These are phyloP conservation scores for Mortierella sp. DNA, from an alignment of 371 early-diverging fungal genomes.

Conservation along the genomic window DNA sequence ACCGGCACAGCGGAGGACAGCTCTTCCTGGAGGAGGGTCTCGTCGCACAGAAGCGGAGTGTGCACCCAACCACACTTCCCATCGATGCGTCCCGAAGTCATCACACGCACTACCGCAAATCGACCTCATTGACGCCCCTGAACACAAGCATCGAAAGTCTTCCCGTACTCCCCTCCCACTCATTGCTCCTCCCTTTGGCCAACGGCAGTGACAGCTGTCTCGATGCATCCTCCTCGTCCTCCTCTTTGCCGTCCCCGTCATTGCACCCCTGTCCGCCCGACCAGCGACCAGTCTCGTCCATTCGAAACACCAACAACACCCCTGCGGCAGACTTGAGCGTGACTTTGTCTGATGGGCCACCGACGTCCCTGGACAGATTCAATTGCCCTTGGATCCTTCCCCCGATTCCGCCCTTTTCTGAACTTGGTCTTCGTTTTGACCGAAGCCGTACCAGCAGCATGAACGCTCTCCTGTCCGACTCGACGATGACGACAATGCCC, in stretches of 20 bases:
- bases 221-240: background rate
- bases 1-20: slow-evolving; percentile 20
- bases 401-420: slow-evolving; percentile 45
- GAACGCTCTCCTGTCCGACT: background rate
- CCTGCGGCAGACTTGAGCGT: background rate
- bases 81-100: background rate
- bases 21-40: slow-evolving; percentile 4
- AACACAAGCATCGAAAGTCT: slow-evolving; percentile 10
- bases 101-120: slow-evolving; percentile 23
- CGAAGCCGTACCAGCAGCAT: slow-evolving; percentile 21
- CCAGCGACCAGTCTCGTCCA: background rate
- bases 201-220: background rate
- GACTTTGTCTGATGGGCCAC: background rate
- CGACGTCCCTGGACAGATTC: slow-evolving; percentile 22
- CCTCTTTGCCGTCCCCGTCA: background rate
- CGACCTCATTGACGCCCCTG: slow-evolving; percentile 24
- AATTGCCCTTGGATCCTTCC: slow-evolving; percentile 28
- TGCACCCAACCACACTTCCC: slow-evolving; percentile 9
- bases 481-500: too few relatives aligned
- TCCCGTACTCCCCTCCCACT: slow-evolving; percentile 7
- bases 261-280: background rate
- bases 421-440: slow-evolving; percentile 35
- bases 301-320: background rate
- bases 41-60: slow-evolving; percentile 18
- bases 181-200: background rate